Conservation (phyloP, 2,329 filamentous ascomycete genomes). For the Hypomyces perniciosus region DNA sequence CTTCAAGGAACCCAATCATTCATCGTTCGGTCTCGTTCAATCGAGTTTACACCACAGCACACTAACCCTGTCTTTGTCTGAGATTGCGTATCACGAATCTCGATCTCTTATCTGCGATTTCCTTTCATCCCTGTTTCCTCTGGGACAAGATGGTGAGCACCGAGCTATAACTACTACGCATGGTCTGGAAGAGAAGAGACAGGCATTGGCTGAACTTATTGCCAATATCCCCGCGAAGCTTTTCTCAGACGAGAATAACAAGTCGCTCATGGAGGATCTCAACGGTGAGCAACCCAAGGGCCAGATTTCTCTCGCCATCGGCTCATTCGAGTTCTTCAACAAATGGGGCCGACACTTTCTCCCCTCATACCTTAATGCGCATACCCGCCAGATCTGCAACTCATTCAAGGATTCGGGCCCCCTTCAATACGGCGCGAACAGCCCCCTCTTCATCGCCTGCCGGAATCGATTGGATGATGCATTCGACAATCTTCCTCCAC, state of each 20-base stretch:
- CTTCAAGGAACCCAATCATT: slow-evolving; percentile 24
- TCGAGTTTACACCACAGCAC: slow-evolving; percentile 14
- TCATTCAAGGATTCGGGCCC: slow-evolving; percentile 57
- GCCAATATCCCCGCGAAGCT: slow-evolving; percentile 28
- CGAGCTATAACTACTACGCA: slow-evolving; percentile 5
- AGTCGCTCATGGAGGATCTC: slow-evolving; percentile 45
- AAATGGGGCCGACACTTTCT: slow-evolving; percentile 56
- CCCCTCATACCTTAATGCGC: slow-evolving; percentile 49
- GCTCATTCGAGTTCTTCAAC: slow-evolving; percentile 30
- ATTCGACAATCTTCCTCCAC: slow-evolving; percentile 43
- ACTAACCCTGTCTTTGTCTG: slow-evolving; percentile 23
- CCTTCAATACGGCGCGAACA: slow-evolving; percentile 45
- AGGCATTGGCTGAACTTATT: slow-evolving; percentile 27
- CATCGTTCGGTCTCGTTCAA: neutral
- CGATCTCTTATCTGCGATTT: slow-evolving; percentile 46
- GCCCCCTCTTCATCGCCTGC: slow-evolving; percentile 46
- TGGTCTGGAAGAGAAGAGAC: slow-evolving; percentile 19
- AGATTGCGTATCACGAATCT: slow-evolving; percentile 46
- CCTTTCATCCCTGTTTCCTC: slow-evolving; percentile 39
- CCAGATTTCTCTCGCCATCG: slow-evolving; percentile 45
- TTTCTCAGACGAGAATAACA: slow-evolving; percentile 35
- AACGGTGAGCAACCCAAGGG: slow-evolving; percentile 36
- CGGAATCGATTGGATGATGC: slow-evolving; percentile 42
- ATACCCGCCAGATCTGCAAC: slow-evolving; percentile 53
- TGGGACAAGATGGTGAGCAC: slow-evolving; percentile 19